Conservation (phyloP, 2,329 filamentous ascomycete genomes). For the Harringtonia aguacate region DNA sequence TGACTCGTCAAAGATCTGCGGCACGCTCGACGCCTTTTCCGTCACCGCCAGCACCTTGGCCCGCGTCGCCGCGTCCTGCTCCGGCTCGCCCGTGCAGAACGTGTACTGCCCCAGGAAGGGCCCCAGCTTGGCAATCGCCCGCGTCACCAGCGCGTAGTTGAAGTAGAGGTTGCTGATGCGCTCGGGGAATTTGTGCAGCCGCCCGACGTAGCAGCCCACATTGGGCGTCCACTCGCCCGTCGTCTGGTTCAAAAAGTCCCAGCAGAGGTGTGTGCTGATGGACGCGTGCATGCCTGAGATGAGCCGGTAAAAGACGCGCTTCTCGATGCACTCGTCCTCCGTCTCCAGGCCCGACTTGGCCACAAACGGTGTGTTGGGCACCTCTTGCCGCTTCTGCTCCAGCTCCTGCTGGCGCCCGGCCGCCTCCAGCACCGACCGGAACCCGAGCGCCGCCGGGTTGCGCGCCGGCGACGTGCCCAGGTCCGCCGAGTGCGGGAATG, state of each 20-base stretch:
- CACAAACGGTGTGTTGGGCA: conserved; percentile 46
- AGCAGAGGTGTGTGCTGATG: conserved; percentile 92
- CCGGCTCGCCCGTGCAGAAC: conserved; percentile 79
- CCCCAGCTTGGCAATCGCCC: conserved; percentile 82
- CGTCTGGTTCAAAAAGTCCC: conserved; percentile 90
- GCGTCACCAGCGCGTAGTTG: conserved; percentile 92
- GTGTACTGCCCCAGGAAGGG: conserved; percentile 72
- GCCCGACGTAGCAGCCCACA: conserved; percentile 72
- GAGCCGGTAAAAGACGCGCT: conserved; percentile 94
- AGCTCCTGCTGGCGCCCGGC: conserved; percentile 51
- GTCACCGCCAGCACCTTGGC: conserved; percentile 71
- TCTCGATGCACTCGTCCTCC: conserved; percentile 91
- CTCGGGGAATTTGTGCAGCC: conserved; percentile 78
- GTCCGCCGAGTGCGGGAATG: conserved; percentile 48
- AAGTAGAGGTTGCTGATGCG: conserved; percentile 97
- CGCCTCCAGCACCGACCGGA: conserved; percentile 49
- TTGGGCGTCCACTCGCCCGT: conserved; percentile 92
- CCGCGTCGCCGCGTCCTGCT: conserved; percentile 70
- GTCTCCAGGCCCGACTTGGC: conserved; percentile 58
- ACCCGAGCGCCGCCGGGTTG: conserved; percentile 47
- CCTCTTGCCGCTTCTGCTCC: conserved; percentile 44
- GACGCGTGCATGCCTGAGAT: conserved; percentile 97
- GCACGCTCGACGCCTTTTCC: conserved; percentile 54
- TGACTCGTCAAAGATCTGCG: conserved; percentile 85
- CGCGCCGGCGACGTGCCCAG: conserved; percentile 35